These are phyloP conservation scores for Pyrenochaeta sp. DNA, from an alignment of 2,329 filamentous ascomycete genomes.

Conservation along the genomic window DNA sequence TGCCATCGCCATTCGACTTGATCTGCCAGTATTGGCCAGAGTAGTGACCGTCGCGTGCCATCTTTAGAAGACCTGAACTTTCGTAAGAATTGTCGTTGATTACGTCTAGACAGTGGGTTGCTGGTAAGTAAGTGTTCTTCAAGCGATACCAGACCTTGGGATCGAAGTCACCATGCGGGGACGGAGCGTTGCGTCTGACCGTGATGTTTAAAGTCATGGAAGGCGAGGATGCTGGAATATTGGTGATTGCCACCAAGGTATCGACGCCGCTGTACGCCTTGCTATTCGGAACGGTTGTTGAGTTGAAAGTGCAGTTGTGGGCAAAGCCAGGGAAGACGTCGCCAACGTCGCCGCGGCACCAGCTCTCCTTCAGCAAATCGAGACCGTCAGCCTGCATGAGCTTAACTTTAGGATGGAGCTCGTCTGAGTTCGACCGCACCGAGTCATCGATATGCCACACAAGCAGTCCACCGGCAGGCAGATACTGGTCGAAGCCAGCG, in stretches of 20 bases:
- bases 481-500: slow-evolving; percentile 25
- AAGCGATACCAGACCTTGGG: slow-evolving; percentile 31
- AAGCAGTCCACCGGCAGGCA: slow-evolving; percentile 30
- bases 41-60: slow-evolving; percentile 25
- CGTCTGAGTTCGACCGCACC: slow-evolving; percentile 21
- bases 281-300: slow-evolving; percentile 26
- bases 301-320: slow-evolving; percentile 21
- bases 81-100: slow-evolving; percentile 29
- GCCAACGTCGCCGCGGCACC: slow-evolving; percentile 25
- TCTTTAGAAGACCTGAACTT: slow-evolving; percentile 22
- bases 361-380: slow-evolving; percentile 21
- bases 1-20: slow-evolving; percentile 22
- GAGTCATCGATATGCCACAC: slow-evolving; percentile 36
- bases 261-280: slow-evolving; percentile 26
- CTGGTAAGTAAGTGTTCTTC: slow-evolving; percentile 25
- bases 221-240: slow-evolving; percentile 19
- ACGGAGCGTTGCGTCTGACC: slow-evolving; percentile 18
- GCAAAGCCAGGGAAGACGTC: slow-evolving; percentile 29
- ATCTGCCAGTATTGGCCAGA: slow-evolving; percentile 38
- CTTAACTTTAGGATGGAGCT: slow-evolving; percentile 29
- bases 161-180: slow-evolving; percentile 17
- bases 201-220: slow-evolving; percentile 33
- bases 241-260: slow-evolving; percentile 28
- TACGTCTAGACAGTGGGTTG: slow-evolving; percentile 29
- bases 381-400: slow-evolving; percentile 35